A percentile compares a stretch with the other conserved stretches of the same genome.
These are phyloP conservation scores for Hemisphaericaspora xylofermentans DNA, from an alignment of 1,139 yeast genomes.

Conservation along the genomic window DNA sequence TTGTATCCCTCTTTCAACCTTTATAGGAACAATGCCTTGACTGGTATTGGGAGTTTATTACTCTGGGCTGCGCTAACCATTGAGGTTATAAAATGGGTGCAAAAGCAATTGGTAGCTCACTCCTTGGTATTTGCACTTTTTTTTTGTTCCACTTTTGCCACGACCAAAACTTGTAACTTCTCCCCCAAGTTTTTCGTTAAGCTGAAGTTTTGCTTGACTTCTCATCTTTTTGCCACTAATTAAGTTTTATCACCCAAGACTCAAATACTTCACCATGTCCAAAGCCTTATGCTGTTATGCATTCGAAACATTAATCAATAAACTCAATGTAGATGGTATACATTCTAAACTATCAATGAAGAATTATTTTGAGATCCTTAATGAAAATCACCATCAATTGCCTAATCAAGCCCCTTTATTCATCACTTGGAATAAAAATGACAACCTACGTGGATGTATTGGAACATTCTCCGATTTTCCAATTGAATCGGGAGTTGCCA, in stretches of 20 bases:
- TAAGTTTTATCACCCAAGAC: neutral
- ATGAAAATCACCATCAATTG: slow-evolving; percentile 23
- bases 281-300: slow-evolving; percentile 41
- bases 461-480: slow-evolving; percentile 67
- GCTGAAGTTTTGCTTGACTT: neutral
- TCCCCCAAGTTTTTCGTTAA: too few species aligned
- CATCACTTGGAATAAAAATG: slow-evolving; percentile 76
- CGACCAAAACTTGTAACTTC: too few species aligned
- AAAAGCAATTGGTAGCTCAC: too few species aligned
- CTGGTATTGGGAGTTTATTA: too few species aligned
- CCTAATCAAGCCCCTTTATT: slow-evolving; percentile 64
- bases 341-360: slow-evolving; percentile 17
- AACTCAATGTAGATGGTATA: slow-evolving; percentile 18
- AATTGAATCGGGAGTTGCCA: slow-evolving; percentile 56
- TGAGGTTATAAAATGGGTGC: too few species aligned
- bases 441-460: slow-evolving; percentile 80
- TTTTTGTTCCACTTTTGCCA: too few species aligned
- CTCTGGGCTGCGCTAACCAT: too few species aligned
- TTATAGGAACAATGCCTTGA: too few species aligned
- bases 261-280: slow-evolving; percentile 19
- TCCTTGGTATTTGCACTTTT: too few species aligned
- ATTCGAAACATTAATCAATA: slow-evolving; percentile 32
- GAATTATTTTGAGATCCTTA: slow-evolving; percentile 17
- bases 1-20: too few species aligned
- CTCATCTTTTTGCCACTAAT: neutral